Percentiles rank a stretch among this genome's conserved stretches.
phyloP scores from a whole-genome alignment of 345 rosid species.

The Reutealis trisperma region DNA sequence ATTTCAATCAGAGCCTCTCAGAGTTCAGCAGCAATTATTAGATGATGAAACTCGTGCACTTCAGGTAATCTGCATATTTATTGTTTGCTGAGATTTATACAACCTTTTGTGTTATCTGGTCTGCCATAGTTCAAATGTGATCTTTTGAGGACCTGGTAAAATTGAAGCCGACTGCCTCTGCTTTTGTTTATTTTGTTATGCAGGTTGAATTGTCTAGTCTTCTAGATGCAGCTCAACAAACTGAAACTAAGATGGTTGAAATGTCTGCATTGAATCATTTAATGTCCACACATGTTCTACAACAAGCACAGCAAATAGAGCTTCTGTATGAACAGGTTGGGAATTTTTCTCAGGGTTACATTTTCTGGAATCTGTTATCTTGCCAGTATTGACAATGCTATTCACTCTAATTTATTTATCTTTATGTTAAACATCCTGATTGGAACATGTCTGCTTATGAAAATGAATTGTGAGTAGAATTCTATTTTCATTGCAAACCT shows the following conservation, averaged over 20 bases:
- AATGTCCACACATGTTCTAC: constrained; percentile 91
- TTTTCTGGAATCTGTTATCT: not conserved
- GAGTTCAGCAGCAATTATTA: constrained; percentile 68
- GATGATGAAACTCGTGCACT: constrained; percentile 93
- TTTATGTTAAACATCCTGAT: not conserved
- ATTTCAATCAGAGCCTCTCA: constrained; percentile 51
- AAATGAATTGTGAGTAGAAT: not conserved
- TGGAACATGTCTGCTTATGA: not conserved
- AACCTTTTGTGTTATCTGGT: not conserved
- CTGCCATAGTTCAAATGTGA: constrained; percentile 2
- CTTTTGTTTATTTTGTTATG: constrained; percentile 13
- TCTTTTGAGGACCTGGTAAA: constrained; percentile 28
- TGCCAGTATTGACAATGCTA: not conserved
- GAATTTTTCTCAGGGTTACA: not conserved
- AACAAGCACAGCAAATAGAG: constrained; percentile 95
- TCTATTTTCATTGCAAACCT: not conserved
- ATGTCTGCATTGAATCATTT: constrained; percentile 97
- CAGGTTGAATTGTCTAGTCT: constrained; percentile 87
- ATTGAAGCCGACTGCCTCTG: not conserved
- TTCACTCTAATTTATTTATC: not conserved
- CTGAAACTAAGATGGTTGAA: constrained; percentile 97
- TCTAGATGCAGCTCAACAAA: constrained; percentile 81
- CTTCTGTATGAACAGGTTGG: constrained; percentile 80
- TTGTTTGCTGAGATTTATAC: not conserved
- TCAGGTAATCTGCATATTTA: constrained; percentile 54